Base-by-base conservation (phyloP, 768 basidiomycete genomes). In the Xerocomus spinulosus region DNA sequence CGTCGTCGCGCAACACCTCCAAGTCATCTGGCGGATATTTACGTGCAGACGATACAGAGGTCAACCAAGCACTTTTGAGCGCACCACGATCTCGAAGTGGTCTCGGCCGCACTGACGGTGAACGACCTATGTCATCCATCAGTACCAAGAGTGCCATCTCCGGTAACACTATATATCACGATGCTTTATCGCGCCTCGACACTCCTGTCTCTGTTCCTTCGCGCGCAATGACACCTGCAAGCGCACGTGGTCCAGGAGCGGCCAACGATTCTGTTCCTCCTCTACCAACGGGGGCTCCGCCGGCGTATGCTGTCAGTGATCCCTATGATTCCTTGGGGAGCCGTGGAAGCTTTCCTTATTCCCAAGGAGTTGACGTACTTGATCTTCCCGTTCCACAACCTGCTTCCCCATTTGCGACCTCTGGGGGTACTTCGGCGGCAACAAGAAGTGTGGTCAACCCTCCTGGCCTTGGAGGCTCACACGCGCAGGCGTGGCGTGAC, bases 341-440 rank as follows among this genome's bases (percentile, higher is more conserved):
- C 10, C 49, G 66, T 35, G 42, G 44, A 43, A 62, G 58, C 14
- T 55, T 62, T 43, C 61, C 56, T 14, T 62, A 49, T 38, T 58
- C 69, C 3, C 60, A 56, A 24, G 60, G 60, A 9, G 51, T 72
- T 8, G 81, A 83, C 51, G 62, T 77, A 24, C 70, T 83, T 0
- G 81, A 83, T 52, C 64, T 72, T 21, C 81, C 82, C 0, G 81
- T 73, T 0, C 87, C 87, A 0, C 66, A 74, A 7, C 78, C 82
- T 7, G 67, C 78, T 4, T 71, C 77, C 14, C 74, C 76, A 0
- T 83, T 85, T 52, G 59, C 70, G 1, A 60, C 68, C 3, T 67
- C 68, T 5, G 69, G 69, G n/a, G 50, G 54, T 14, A 69, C 68
- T 15, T 62, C 64, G 6, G 58, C 68, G 6, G 26, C 41, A 25